A percentile compares a stretch with the other conserved stretches of the same genome.
Conservation (phyloP, 495 filamentous ascomycete species). For the Chaetomidium leptoderma region DNA sequence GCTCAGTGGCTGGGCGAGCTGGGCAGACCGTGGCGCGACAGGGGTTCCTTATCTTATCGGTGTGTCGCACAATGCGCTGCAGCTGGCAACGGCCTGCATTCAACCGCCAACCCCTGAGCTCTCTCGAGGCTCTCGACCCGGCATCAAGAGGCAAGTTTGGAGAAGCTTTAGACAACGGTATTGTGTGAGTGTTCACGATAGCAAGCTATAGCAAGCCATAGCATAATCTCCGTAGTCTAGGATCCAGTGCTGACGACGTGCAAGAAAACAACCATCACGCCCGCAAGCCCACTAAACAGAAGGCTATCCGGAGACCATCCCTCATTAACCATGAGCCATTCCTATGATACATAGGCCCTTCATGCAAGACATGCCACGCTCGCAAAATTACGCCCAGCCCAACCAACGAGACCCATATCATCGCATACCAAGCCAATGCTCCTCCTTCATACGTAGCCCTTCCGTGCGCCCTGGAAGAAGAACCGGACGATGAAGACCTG, state of each 20-base stretch:
- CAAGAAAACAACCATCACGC: conserved; percentile 12
- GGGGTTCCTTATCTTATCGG: conserved; percentile 14
- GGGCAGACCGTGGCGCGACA: conserved; percentile 6
- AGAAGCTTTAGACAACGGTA: no score
- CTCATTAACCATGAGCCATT: conserved; percentile 24
- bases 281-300: conserved; percentile 10
- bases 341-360: conserved; percentile 23
- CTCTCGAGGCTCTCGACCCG: no score
- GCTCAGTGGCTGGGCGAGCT: conserved; percentile 19
- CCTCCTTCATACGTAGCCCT: conserved; percentile 53
- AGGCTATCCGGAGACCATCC: conserved; percentile 5
- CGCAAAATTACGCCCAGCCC: conserved; percentile 26
- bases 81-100: no score
- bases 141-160: no score
- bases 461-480: conserved; percentile 78
- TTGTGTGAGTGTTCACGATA: no score
- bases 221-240: not conserved
- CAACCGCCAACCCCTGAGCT: conserved; percentile 6
- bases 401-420: conserved; percentile 15
- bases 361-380: conserved; percentile 24
- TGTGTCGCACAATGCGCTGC: no score
- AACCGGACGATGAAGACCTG: conserved; percentile 98
- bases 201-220: no score
- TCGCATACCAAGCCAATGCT: not conserved
- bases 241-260: not conserved